Evolutionary conservation across 495 filamentous ascomycete genomes (phyloP), one percentile per base, ranked within the genome.

Genomic region (Podospora didyma): DNA sequence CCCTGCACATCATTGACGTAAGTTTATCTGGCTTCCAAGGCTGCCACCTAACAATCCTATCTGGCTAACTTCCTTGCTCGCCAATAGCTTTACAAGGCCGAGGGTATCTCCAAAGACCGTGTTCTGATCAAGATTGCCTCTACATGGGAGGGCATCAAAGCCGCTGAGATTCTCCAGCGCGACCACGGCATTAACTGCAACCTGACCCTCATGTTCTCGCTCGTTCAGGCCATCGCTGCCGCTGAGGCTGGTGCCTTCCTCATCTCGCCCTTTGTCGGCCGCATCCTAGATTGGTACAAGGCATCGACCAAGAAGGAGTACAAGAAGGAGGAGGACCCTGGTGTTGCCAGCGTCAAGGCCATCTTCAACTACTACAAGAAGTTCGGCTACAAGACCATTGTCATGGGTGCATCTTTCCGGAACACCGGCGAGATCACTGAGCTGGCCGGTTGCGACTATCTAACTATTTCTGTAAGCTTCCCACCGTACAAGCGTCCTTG

Each of bases 331-430:
- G 92, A 97, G 64, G 94, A 99, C 82, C 94, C 94, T 53, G 94
- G 94, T 77, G 94, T 99, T 77, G 86, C 92, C 81, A 91, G 87
- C 64, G 95, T 99, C 66, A 83, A 96, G 84, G 68, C 64, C 71
- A 99, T 99, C 82, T 99, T 88, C 88, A 96, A 99, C 82, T 99
- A 99, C 89, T 99, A 99, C 86, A 99, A 99, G 90, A 99, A 97
- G 82, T 88, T 81, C 75, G 91, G 88, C 68, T 97, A 99, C 85
- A 92, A 94, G 65, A 98, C 94, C 73, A 96, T 96, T 67, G 94
- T 99, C 71, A 99, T 99, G 94, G 94, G 94, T 69, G 94, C 94
- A 61, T 96, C 92, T 14, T 99, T 99, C 89, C 82, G 94, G 66
- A 96, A 89, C 79, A 75, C 78, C 52, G 94, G 94, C 60, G 94